Evolutionary conservation across 2,329 filamentous ascomycete species (phyloP).

Genomic region (Endothia cerciana): DNA sequence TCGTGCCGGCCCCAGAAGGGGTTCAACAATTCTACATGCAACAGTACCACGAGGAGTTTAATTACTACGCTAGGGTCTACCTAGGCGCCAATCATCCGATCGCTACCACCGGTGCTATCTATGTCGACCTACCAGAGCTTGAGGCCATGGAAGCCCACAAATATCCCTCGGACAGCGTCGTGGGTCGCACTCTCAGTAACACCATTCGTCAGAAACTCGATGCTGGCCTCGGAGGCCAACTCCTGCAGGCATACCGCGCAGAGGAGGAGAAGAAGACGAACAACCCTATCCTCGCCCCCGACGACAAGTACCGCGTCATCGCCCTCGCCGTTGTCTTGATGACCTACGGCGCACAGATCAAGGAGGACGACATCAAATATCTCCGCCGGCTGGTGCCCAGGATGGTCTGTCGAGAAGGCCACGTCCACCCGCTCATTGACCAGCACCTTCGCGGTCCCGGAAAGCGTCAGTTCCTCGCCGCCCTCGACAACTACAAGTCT

Average conservation of each 20-base stretch:
- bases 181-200: neutral
- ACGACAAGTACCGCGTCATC: slow-evolving; percentile 29
- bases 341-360: slow-evolving; percentile 32
- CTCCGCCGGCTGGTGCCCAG: slow-evolving; percentile 26
- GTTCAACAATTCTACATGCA: neutral
- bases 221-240: slow-evolving; percentile 19
- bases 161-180: neutral
- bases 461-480: slow-evolving; percentile 32
- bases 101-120: no score
- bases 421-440: slow-evolving; percentile 8
- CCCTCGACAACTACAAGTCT: slow-evolving; percentile 32
- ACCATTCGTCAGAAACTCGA: slow-evolving; percentile 24
- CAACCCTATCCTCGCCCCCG: slow-evolving; percentile 34
- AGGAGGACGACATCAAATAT: slow-evolving; percentile 28
- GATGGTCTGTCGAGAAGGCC: slow-evolving; percentile 22
- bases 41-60: neutral
- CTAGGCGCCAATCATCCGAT: no score
- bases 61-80: neutral
- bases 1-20: neutral
- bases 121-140: no score
- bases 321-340: slow-evolving; percentile 33
- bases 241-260: slow-evolving; percentile 20
- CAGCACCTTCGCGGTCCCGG: slow-evolving; percentile 31
- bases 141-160: neutral
- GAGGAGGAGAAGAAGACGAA: neutral